These are phyloP conservation scores for Daucus carota DNA, from an alignment of 129 eudicot species.

Conservation along the genomic window DNA sequence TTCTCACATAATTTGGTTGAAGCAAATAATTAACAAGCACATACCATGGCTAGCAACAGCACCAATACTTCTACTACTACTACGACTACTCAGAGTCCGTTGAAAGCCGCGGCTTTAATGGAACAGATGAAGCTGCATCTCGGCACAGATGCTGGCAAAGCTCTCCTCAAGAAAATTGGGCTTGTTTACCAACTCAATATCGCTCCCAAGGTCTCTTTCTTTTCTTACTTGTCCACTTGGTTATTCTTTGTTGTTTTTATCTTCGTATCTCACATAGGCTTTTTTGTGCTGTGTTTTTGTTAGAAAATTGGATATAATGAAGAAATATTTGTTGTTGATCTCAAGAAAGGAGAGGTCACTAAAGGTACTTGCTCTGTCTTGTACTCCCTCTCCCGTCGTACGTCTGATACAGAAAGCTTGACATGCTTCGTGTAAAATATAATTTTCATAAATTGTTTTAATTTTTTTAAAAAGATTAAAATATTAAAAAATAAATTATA, in stretches of 20 bases:
- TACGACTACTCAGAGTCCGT: neutral
- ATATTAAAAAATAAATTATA: too few species aligned
- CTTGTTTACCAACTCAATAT: slow-evolving; percentile 84
- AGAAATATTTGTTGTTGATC: slow-evolving; percentile 79
- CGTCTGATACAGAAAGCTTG: too few species aligned
- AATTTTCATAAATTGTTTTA: too few species aligned
- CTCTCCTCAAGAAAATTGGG: slow-evolving; percentile 55
- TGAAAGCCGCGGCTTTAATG: slow-evolving; percentile 75
- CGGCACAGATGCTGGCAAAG: slow-evolving; percentile 72
- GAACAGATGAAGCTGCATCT: slow-evolving; percentile 87
- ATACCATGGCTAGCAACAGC: neutral
- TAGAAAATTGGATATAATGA: slow-evolving; percentile 93
- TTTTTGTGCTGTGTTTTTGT: slow-evolving; percentile 10
- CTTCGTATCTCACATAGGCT: neutral
- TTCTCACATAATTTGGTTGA: neutral
- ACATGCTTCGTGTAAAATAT: too few species aligned
- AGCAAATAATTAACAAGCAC: neutral
- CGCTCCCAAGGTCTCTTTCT: slow-evolving; percentile 68
- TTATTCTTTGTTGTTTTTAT: neutral
- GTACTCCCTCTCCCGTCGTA: too few species aligned
- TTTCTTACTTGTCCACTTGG: neutral
- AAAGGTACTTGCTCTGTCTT: slow-evolving; percentile 43
- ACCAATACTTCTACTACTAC: neutral
- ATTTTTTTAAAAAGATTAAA: too few species aligned
- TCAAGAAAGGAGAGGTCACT: slow-evolving; percentile 92